Conservation (phyloP, 2,329 filamentous ascomycete species). For the Dactylellina sp. region DNA sequence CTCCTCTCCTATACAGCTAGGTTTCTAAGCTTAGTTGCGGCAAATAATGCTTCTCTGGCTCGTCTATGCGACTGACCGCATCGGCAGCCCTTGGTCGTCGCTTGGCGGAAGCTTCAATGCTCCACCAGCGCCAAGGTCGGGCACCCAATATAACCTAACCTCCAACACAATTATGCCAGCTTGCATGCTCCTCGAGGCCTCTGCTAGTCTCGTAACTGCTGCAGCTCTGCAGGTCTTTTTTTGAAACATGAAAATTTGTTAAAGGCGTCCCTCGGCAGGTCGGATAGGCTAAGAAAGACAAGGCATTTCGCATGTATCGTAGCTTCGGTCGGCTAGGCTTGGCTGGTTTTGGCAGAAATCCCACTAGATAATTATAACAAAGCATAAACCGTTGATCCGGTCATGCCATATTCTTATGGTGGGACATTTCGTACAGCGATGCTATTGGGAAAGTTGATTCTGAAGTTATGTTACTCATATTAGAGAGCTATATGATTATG, state of each 20-base stretch:
- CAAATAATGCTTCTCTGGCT: neutral
- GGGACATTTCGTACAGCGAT: too few relatives aligned
- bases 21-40: constrained; percentile 1
- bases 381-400: neutral
- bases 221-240: too few relatives aligned
- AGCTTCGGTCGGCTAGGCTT: neutral
- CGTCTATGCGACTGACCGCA: neutral
- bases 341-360: constrained; percentile 1
- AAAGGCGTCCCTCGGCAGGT: neutral
- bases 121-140: neutral
- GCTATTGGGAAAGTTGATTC: too few relatives aligned
- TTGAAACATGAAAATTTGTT: neutral
- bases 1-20: too few relatives aligned
- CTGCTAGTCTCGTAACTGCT: neutral
- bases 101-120: neutral
- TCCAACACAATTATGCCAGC: neutral
- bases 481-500: too few relatives aligned
- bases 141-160: neutral
- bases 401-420: too few relatives aligned
- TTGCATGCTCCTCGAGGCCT: neutral
- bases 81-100: constrained; percentile 1
- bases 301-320: neutral
- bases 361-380: neutral
- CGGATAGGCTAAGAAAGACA: neutral
- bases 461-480: too few relatives aligned